Evolutionary conservation across 2,329 filamentous ascomycete genomes (phyloP), one percentile per base, ranked within the genome.

Genomic region (Bipolaris cookei): DNA sequence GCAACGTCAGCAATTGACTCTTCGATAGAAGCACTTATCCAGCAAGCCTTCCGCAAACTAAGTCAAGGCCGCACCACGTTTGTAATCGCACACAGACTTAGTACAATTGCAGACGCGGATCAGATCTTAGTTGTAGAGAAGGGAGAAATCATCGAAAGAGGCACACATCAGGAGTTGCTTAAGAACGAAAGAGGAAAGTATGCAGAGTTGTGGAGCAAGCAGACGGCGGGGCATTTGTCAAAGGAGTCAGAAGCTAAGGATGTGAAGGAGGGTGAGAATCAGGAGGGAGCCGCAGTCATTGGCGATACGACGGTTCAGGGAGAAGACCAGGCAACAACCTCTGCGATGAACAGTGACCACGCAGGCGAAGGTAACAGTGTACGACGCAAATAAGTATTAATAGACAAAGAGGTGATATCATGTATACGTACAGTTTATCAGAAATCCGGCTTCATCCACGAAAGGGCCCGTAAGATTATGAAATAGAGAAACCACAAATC

Each of bases 1-100:
- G 89, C 92, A 0, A 96, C 94, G 54, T 91, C 90, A 43, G 91
- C 92, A 49, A 92, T 97, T 85, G 89, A 94, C 63, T 88, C 90
- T 25, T 83, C 82, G 0, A 89, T 86, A 1, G 87, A 90, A 72
- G 84, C 86, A 53, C 84, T 86, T 63, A 89, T 89, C 43, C 87
- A 89, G 64, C 79, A 83, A 30, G 87, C 87, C 0, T 82, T 90
- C 51, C 78, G 78, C 55, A 79, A 79, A 47, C 78, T 89, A 6
- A 87, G 85, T 59, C 77, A 83, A 56, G 84, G 83, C 2, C 84
- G 87, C 21, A 90, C 87, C 1, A 89, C 86, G 0, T 88, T 89
- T 61, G 84, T 89, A 23, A 85, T 90, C 28, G 87, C 87, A 77
- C 92, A 96, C 76, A 89, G 92, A 51, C 80, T 97, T 21, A 95